Evolutionary conservation across 768 basidiomycete species (phyloP), one percentile per base, ranked within the genome.

Genomic region (Candolleomyces efflorescens): DNA sequence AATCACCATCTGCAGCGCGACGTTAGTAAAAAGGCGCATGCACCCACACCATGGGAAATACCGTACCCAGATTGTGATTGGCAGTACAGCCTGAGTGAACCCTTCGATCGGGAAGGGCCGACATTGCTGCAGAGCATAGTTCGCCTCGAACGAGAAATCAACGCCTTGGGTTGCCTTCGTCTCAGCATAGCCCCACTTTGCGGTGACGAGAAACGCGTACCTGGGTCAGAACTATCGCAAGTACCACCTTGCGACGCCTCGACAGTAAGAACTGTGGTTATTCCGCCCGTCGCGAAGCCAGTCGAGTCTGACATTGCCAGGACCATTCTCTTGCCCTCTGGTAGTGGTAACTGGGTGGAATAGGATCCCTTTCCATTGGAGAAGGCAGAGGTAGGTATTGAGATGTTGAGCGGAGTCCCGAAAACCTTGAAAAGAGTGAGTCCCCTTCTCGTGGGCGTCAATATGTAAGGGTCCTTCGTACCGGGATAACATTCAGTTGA

Each of bases 231-330:
- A 0, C 80, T 81, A 59, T 82, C 74, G 69, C 89, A 91, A 15
- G 62, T 69, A 12, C 77, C 78, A 13, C 78, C 77, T 24, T 74
- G 65, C 2, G 84, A 76, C 10, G 69, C 54, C 41, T 76, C 82
- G 15, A 84, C 82, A 1, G 73, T 76, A 41, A 85, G 61, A 5
- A 87, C 49, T 45, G 69, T 56, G 10, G 82, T 78, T 23, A 76
- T 74, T 22, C 87, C 90, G 3, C 89, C 90, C 10, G 84, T 74
- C 44, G 73, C 87, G 65, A 86, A 89, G 1, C 87, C 88, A 24
- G 79, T 80, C 17, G 82, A 75, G 65, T 92, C 90, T 24, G 86
- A 90, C 85, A 92, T 87, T 37, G 82, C 78, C 18, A 86, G 58
- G 12, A 89, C 51, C 49, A 89, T 73, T 54, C 72, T 67, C 17